Evolutionary conservation across 1,284 basidiomycete species (phyloP), one percentile per base, ranked within the genome.

Genomic region (Cryptococcus sp.): DNA sequence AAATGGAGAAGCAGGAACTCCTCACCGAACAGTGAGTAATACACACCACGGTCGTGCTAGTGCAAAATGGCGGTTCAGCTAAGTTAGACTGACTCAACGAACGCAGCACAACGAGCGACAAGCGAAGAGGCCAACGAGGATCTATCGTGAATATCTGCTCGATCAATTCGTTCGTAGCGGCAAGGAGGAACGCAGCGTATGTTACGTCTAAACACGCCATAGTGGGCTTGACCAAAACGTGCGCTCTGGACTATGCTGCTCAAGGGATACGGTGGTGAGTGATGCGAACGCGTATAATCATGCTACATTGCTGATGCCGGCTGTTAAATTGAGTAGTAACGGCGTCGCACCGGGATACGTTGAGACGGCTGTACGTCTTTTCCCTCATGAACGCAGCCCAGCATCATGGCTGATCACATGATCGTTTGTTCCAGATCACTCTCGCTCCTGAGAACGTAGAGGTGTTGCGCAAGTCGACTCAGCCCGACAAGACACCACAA

Each of bases 71-170:
- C 17, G 17, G 25, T 40, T 2, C 19, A 1, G 23, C 29, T 23
- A 16, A 15, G 6, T 23, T 3, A 22, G 11, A 22, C 19, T 37
- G n/a, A 16, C 22, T 25, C 3, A 17, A 17, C 20, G 46, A 17
- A 1, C 3, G 25, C 16, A 22, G 20, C 15, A 10, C 26, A 51
- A 15, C 38, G 38, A 23, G 16, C 15, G 52, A 65, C 29, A 40
- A 44, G 17, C 43, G 54, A 25, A 54, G 63, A 44, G 34, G 43
- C 39, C 57, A 61, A 56, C 58, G 63, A 44, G 65, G 65, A 38
- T 52, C 61, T 20, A 67, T 67, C 26, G 65, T 67, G 50, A 65
- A 61, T 55, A 57, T 65, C 16, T 56, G 63, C 29, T 59, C 57
- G 15, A 54, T 63, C 41, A 57, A 57, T 43, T 57, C 55, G 19